Evolutionary conservation across 345 rosid species (phyloP), one percentile per base, ranked within the genome.

Genomic region (Anacardium occidentale): DNA sequence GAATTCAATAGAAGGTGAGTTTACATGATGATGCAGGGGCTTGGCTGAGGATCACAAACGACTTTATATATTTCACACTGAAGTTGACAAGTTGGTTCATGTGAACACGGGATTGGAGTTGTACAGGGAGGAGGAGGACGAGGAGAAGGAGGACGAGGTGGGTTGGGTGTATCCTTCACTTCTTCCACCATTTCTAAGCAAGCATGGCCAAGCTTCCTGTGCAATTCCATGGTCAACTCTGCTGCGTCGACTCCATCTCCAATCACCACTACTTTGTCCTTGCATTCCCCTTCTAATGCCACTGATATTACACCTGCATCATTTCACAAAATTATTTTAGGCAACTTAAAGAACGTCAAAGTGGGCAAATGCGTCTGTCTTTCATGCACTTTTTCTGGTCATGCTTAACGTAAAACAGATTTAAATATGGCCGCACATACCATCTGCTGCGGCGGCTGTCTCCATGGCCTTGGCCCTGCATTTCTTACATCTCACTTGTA

Each of bases 221-320:
- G 51, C 50, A 71, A 45, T 1, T 26, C 8, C 10, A 13, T 7
- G 5, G 72, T 18, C 32, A 76, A 25, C 13, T 13, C 44, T 58
- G 54, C 69, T 15, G 76, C 60, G n/a, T 76, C 76, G 9, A 60
- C 62, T 42, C 58, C 76, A 0, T 66, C 72, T 51, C 72, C 80
- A 11, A 11, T 37, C 26, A 76, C 74, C 70, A 70, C 26, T 29
- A 71, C 11, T 22, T 58, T 17, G 15, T 65, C 79, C 64, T 50
- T 50, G 17, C 15, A 0, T 50, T 50, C 53, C 53, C 53, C 53
- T 13, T 15, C 15, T 15, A 50, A 50, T 50, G 18, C 53, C 53
- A 50, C 53, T 6, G 18, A 13, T 17, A 4, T 50, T 18, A 50
- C 53, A 12, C 53, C 53, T 50, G 15, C 3, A 50, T 50, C 7